Evolutionary conservation across 2,329 filamentous ascomycete species (phyloP).

Genomic region (Trichoderma aggressivum): DNA sequence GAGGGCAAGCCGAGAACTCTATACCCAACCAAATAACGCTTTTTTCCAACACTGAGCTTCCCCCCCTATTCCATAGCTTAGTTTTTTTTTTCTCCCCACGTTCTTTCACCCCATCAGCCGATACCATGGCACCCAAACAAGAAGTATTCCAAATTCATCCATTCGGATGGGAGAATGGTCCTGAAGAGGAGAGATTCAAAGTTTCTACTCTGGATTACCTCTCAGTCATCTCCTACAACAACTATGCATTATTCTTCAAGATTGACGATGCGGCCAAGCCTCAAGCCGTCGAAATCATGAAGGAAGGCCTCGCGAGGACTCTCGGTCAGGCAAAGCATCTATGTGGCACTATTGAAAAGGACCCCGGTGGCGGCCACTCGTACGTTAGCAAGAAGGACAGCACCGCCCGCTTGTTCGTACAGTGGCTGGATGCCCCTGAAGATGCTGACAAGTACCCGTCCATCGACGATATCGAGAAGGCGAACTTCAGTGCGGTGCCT

Average conservation of each 20-base stretch:
- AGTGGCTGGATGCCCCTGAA: not conserved
- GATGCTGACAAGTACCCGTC: constrained; percentile 10
- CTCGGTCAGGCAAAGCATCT: not conserved
- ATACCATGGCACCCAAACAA: not conserved
- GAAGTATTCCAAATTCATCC: not conserved
- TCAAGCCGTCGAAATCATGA: not conserved
- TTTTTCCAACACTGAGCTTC: too few species aligned
- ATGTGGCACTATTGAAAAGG: constrained; percentile 7
- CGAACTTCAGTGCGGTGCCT: not conserved
- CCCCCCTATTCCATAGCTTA: too few species aligned
- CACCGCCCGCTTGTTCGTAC: not conserved
- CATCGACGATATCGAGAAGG: not conserved
- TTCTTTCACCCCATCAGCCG: not conserved
- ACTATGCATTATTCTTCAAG: constrained; percentile 5
- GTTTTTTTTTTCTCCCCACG: not conserved
- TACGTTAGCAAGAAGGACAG: constrained; percentile 7
- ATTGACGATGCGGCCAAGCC: not conserved
- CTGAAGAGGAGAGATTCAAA: not conserved
- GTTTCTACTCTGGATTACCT: constrained; percentile 5
- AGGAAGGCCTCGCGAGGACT: not conserved
- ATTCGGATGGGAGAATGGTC: constrained; percentile 6
- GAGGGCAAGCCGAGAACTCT: too few species aligned
- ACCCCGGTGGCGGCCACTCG: not conserved
- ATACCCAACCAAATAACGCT: too few species aligned
- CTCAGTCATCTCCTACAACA: constrained; percentile 1